Evolutionary conservation across 2,329 filamentous ascomycete species (phyloP).

Genomic region (Penicillium frequentans): DNA sequence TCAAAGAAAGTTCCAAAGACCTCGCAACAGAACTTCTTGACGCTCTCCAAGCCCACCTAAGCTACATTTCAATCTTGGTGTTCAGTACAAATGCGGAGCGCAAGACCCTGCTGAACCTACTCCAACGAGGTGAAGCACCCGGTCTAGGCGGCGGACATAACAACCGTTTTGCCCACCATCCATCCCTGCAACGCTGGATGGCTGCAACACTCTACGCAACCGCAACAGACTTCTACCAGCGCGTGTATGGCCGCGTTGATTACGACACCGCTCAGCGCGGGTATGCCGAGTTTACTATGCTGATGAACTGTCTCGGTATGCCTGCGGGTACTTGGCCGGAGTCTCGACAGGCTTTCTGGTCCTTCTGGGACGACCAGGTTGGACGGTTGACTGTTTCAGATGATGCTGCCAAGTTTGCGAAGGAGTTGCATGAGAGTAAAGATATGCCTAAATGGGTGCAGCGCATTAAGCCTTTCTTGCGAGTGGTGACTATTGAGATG

Average conservation of each 20-base stretch:
- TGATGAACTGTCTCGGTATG: conserved; percentile 29
- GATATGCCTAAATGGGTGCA: conserved; percentile 32
- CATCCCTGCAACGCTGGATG: conserved; percentile 31
- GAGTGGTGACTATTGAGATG: conserved; percentile 34
- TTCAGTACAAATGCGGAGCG: conserved; percentile 33
- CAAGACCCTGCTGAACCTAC: conserved; percentile 27
- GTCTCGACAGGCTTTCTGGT: conserved; percentile 34
- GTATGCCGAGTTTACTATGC: conserved; percentile 31
- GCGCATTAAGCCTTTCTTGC: conserved; percentile 32
- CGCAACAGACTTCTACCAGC: conserved; percentile 38
- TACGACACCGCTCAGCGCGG: conserved; percentile 32
- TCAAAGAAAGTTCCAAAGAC: conserved; percentile 12
- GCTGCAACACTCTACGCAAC: conserved; percentile 38
- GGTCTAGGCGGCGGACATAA: conserved; percentile 21
- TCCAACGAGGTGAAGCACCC: conserved; percentile 24
- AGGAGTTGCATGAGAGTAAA: conserved; percentile 25
- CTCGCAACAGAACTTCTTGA: conserved; percentile 32
- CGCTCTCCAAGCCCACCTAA: conserved; percentile 30
- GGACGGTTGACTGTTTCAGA: conserved; percentile 27
- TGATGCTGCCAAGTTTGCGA: conserved; percentile 30
- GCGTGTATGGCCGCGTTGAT: conserved; percentile 34
- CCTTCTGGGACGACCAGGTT: conserved; percentile 37
- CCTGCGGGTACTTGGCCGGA: conserved; percentile 32
- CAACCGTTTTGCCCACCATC: conserved; percentile 23
- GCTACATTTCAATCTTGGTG: conserved; percentile 36